Base-by-base conservation (phyloP, 2,329 filamentous ascomycete species). In the Scedosporium aurantiacum region DNA sequence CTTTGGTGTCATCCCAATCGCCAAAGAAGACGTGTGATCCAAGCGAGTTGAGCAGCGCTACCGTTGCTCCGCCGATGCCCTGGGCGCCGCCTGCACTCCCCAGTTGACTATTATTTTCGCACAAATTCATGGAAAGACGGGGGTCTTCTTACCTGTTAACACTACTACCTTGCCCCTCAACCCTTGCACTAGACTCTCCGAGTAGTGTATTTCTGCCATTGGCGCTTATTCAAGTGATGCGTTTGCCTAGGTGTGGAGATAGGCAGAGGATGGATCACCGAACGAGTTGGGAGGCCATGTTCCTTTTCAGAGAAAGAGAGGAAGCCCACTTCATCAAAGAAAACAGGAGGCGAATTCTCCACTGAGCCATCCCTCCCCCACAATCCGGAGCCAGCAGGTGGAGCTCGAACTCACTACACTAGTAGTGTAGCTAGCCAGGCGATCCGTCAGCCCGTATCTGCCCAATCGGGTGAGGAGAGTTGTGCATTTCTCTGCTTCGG, bases 1-100 rank as follows among this genome's bases (percentile, higher is more conserved):
- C 59, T 47, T 55, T 54, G 45, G 21, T 2, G 12, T 54, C 59
- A 27, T 60, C 59, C 59, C 60, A 58, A 45, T 62, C 60, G 40
- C 60, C 60, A 16, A 62, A 62, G 43, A 58, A 58, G 16, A 62
- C 60, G n/a, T 62, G 60, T 14, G 60, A 23, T 10, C 60, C 60
- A 2, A 50, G 37, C 7, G 25, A 56, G 21, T 62, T 45, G 10
- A 62, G 57, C 10, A 52, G 45, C 12, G 43, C 14, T 5, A 62
- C 60, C 7, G 60, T 59, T 37, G 60, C 55, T 14, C 40, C 60
- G 18, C 60, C 60, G 43, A 62, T 62, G 8, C 60, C 60, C 21
- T 62, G 60, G 6, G 60, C 21, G 7, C 61, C 61, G 23, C 58
- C 58, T 60, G 14, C 2, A 18, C 3, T 3, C 32, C n/a, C 18